phyloP scores from a whole-genome alignment of 306 rosid species.

The Medicago lupulina region DNA sequence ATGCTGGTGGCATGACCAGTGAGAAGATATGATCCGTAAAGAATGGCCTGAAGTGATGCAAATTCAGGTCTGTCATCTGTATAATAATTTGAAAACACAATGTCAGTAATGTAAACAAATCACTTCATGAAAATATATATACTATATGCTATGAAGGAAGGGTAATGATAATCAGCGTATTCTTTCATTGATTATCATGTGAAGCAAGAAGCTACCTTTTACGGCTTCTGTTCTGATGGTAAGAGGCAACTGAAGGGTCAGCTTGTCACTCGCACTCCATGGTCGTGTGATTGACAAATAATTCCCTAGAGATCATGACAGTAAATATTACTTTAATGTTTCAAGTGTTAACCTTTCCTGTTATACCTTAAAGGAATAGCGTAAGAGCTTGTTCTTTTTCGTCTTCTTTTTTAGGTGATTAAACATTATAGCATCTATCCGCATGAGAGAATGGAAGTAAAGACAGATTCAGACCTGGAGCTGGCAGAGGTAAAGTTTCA shows the following conservation, averaged over 20 bases:
- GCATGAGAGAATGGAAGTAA: background rate
- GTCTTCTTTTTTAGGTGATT: background rate
- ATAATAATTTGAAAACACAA: constrained; percentile 40
- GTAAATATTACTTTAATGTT: constrained; percentile 20
- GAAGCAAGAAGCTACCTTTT: constrained; percentile 61
- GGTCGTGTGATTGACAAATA: constrained; percentile 56
- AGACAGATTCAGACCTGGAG: constrained; percentile 61
- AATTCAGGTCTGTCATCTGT: constrained; percentile 81
- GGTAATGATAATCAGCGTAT: background rate
- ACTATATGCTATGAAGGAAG: constrained; percentile 1
- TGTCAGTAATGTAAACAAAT: constrained; percentile 15
- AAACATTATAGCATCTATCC: constrained; percentile 5
- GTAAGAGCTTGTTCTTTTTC: background rate
- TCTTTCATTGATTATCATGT: background rate
- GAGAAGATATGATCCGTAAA: constrained; percentile 81
- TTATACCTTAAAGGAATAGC: background rate
- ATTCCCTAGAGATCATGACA: constrained; percentile 54
- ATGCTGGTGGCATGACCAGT: constrained; percentile 63
- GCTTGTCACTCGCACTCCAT: constrained; percentile 71
- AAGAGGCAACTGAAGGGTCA: constrained; percentile 73
- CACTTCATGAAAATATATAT: background rate
- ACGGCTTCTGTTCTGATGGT: constrained; percentile 70
- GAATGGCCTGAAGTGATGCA: constrained; percentile 72
- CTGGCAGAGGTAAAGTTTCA: constrained; percentile 46
- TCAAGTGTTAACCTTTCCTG: constrained; percentile 15